phyloP scores from a whole-genome alignment of 495 filamentous ascomycete species.

The Saxophila tyrrhenica region DNA sequence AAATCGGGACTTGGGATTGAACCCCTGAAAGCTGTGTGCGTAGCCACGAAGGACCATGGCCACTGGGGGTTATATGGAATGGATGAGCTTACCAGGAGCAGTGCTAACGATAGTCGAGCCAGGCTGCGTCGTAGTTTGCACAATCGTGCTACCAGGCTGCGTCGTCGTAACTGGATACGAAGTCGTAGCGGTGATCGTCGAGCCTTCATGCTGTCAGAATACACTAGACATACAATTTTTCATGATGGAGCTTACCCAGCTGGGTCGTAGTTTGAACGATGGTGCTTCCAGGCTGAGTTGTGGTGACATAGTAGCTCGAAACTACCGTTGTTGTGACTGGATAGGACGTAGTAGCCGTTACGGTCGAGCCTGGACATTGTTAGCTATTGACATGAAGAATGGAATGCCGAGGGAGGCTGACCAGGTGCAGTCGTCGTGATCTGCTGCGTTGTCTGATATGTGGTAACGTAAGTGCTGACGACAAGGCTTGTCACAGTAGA shows the following conservation, averaged over 20 bases:
- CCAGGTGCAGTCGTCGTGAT: background rate
- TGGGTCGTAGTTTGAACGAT: no score
- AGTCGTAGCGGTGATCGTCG: background rate
- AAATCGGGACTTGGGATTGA: no score
- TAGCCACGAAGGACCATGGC: no score
- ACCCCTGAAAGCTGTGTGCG: no score
- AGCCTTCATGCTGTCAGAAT: no score
- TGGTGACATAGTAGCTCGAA: background rate
- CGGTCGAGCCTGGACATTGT: no score
- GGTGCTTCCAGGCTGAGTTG: background rate
- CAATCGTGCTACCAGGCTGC: background rate
- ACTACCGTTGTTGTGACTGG: background rate
- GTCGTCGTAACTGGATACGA: background rate
- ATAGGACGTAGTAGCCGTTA: background rate
- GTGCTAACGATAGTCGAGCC: background rate
- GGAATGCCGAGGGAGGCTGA: no score
- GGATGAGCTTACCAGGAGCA: background rate
- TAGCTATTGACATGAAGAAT: no score
- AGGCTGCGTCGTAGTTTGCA: background rate
- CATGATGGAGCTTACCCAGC: no score
- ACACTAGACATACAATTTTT: no score
- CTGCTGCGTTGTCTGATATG: background rate
- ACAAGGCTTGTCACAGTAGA: background rate
- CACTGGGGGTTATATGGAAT: no score
- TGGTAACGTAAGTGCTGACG: background rate